Evolutionary conservation across 2,329 filamentous ascomycete species (phyloP), one percentile per base, ranked within the genome.

Genomic region (Trichoderma citrinoviride): DNA sequence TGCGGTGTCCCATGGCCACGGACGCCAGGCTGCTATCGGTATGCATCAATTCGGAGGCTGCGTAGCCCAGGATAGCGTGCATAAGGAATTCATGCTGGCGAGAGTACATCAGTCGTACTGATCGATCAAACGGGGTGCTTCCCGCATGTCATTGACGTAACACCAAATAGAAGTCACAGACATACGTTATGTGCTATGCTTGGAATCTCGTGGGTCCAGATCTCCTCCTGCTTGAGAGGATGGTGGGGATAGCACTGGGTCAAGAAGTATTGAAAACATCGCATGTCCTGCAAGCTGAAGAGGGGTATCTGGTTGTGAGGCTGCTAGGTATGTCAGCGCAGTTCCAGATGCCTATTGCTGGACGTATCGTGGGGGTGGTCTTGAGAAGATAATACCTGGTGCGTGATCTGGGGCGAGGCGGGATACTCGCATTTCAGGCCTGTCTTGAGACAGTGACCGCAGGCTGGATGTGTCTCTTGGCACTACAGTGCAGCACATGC

Each of bases 201-300:
- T 0, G 88, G 87, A 10, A 91, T 83, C 65, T 88, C 83, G 27
- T 87, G 86, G 7, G 85, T 85, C 89, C 89, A 91, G 15, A 89
- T 80, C 7, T 82, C 79, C 68, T 90, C 86, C 67, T 87, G 87
- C 46, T 86, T 87, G 19, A 90, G 76, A 0, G 88, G 87, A 25
- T 90, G 80, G 73, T 87, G 83, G 2, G 88, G 88, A 70, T 86
- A 86, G 68, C 85, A 87, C 41, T 81, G 79, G 29, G 83, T 76
- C 17, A 90, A 75, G 68, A 89, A 90, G 73, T 90, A 86, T 72
- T 90, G 87, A 69, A 90, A 90, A 72, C 89, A 83, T 43, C 86
- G 83, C 87, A 90, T 88, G 70, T 90, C 87, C 56, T 85, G 82
- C 64, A 87, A 70, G 60, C 80, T 86, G 71, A 88, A 87, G 0